Evolutionary conservation across 2,329 filamentous ascomycete genomes (phyloP).

Genomic region (Talaromyces sp.): DNA sequence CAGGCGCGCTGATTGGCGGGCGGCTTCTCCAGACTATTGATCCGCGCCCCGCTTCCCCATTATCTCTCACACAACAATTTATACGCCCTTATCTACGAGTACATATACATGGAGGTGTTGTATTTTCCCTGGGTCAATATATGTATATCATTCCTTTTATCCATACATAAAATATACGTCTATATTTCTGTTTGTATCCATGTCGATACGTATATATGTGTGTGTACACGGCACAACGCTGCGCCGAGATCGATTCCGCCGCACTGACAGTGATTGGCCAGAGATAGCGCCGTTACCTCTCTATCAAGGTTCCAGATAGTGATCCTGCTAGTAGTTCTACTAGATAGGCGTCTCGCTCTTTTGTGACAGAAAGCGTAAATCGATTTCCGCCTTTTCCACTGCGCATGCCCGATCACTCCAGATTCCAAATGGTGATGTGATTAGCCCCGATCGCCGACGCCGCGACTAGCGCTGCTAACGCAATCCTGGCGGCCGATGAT

Average conservation of each 20-base stretch:
- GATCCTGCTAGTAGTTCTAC: too few relatives aligned
- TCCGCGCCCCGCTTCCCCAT: background rate
- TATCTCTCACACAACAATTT: background rate
- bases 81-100: too few relatives aligned
- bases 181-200: too few relatives aligned
- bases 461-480: background rate
- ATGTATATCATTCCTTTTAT: too few relatives aligned
- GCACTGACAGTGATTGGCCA: background rate
- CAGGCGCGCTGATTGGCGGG: background rate
- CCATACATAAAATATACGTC: too few relatives aligned
- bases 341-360: too few relatives aligned
- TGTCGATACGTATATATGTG: background rate
- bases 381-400: background rate
- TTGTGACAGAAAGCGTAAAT: too few relatives aligned
- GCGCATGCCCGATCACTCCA: too few relatives aligned
- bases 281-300: background rate
- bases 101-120: too few relatives aligned
- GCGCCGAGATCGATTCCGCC: background rate
- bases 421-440: background rate
- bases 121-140: too few relatives aligned
- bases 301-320: too few relatives aligned
- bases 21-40: constrained; percentile 6
- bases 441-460: background rate
- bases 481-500: background rate
- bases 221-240: background rate